These are phyloP conservation scores for Ustilago trichophora DNA, from an alignment of 1,284 basidiomycete species.

Conservation along the genomic window DNA sequence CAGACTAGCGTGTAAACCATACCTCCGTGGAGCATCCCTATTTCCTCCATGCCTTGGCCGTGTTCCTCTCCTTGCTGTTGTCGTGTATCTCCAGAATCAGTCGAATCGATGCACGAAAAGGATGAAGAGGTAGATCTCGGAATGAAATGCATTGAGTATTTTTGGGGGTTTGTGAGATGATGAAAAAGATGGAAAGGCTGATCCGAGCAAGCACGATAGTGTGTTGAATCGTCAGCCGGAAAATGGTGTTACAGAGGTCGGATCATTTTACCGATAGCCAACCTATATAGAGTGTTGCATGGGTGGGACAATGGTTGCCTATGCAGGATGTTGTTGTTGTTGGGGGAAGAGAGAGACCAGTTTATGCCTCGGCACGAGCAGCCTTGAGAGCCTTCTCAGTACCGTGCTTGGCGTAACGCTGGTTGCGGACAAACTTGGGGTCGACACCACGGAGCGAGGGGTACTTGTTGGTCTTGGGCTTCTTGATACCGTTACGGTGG, in stretches of 20 bases:
- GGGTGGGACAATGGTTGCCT: too few relatives aligned
- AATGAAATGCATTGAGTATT: background rate
- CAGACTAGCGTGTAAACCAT: too few relatives aligned
- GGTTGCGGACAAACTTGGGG: constrained; percentile 89
- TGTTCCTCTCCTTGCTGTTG: too few relatives aligned
- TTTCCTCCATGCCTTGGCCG: too few relatives aligned
- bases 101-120: too few relatives aligned
- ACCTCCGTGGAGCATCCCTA: too few relatives aligned
- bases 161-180: background rate
- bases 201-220: background rate
- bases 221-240: background rate
- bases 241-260: background rate
- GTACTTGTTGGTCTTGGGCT: constrained; percentile 75
- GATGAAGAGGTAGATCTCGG: too few relatives aligned
- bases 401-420: constrained; percentile 78
- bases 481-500: constrained; percentile 81
- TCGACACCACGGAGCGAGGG: constrained; percentile 89
- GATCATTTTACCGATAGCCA: background rate
- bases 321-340: background rate
- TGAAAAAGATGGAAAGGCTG: background rate
- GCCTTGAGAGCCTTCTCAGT: constrained; percentile 73
- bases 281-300: background rate
- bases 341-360: background rate
- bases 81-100: too few relatives aligned
- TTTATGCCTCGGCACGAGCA: constrained; percentile 48